These are phyloP conservation scores for Penicillium cataractarum DNA, from an alignment of 495 filamentous ascomycete species.

Conservation along the genomic window DNA sequence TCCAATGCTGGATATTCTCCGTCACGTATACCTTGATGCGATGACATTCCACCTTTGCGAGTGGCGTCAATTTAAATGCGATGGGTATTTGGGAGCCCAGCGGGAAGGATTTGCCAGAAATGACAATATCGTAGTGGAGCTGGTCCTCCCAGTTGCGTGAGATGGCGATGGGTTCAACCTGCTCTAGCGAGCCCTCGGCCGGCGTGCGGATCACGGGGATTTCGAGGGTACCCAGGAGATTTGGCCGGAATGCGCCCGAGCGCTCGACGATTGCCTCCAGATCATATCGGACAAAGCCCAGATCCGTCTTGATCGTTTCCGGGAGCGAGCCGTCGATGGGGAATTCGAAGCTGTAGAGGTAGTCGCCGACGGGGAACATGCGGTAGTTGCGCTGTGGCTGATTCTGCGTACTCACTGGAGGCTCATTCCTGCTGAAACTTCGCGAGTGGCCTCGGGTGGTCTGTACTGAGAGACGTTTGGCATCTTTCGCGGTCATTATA, in stretches of 20 bases:
- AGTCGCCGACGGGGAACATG: slow-evolving; percentile 85
- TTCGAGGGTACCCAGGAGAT: slow-evolving; percentile 82
- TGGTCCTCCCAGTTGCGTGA: slow-evolving; percentile 98
- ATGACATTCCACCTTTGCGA: slow-evolving; percentile 96
- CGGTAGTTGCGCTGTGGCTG: slow-evolving; percentile 87
- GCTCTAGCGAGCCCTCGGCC: slow-evolving; percentile 88
- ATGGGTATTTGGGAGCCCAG: slow-evolving; percentile 92
- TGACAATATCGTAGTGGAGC: slow-evolving; percentile 97
- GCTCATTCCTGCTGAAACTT: slow-evolving; percentile 84
- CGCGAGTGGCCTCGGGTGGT: slow-evolving; percentile 73
- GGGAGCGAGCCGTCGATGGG: slow-evolving; percentile 90
- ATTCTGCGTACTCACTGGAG: slow-evolving; percentile 55
- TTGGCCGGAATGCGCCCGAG: slow-evolving; percentile 89
- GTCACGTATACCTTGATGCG: slow-evolving; percentile 94
- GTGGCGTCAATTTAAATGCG: slow-evolving; percentile 93
- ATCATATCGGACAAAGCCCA: slow-evolving; percentile 87
- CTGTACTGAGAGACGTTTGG: slow-evolving; percentile 74
- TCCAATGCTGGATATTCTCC: slow-evolving; percentile 93
- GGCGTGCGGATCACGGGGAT: slow-evolving; percentile 86
- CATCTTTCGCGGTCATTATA: slow-evolving; percentile 51
- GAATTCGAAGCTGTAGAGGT: slow-evolving; percentile 93
- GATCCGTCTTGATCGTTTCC: slow-evolving; percentile 88
- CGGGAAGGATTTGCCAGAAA: slow-evolving; percentile 97
- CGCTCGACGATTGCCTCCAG: slow-evolving; percentile 87
- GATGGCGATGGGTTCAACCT: slow-evolving; percentile 95